Evolutionary conservation across 345 rosid species (phyloP), one percentile per base, ranked within the genome.

Genomic region (Kandelia obovata): DNA sequence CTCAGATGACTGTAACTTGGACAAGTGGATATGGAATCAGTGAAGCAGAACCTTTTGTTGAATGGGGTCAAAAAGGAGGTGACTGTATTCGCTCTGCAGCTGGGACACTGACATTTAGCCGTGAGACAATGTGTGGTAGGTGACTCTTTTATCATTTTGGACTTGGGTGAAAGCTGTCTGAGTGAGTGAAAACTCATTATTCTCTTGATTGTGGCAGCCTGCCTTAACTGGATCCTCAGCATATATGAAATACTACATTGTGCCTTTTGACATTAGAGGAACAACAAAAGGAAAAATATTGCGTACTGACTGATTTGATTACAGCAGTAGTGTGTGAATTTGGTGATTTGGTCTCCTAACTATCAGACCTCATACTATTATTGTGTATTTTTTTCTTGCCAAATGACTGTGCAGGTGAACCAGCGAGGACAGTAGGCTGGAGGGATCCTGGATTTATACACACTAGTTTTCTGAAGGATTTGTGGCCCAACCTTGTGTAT

Each of bases 401-500:
- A 32, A 69, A 53, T 74, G 56, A 21, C 21, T 26, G 53, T 51
- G 21, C 76, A 84, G 85, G 81, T 81, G 79, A 83, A 49, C 90
- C 92, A 31, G 96, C 96, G 62, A 84, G 87, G 32, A 84, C 90
- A 0, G 87, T 87, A 0, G 96, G 96, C 63, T 89, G 96, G 92
- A 87, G 96, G 64, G 92, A 89, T 84, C 92, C 96, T 32, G 96
- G 96, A 73, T 85, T 60, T 69, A 85, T 84, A 71, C 96, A 89
- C 72, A 85, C 96, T 57, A 75, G 90, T 68, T 85, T 87, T 52
- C 82, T 89, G 75, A 82, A 84, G 82, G 96, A 83, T 49, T 59
- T 89, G 53, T 89, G 90, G 90, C 92, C 96, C 34, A 83, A 83
- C 27, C 46, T 68, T 71, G 64, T 66, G 94, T 89, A 81, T 53